phyloP scores from a whole-genome alignment of 73 alveolate species.

The Durusdinium trenchii region DNA sequence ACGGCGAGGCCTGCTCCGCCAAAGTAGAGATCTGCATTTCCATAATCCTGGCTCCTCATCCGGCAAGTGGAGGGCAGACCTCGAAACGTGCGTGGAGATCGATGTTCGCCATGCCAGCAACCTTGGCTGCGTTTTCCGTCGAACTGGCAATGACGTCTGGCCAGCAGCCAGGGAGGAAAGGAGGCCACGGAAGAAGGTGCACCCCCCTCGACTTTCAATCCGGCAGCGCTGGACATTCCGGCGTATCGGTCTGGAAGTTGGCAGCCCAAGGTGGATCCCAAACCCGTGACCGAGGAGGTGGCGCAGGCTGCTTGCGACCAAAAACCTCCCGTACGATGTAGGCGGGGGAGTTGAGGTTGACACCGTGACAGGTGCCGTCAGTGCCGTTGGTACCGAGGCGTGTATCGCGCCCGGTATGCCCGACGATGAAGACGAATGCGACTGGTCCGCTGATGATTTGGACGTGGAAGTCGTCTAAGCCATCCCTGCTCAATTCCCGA shows the following conservation, averaged over 20 bases:
- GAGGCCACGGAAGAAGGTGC: neutral
- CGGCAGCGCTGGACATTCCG: neutral
- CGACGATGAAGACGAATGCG: neutral
- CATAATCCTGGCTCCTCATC: neutral
- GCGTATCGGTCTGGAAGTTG: neutral
- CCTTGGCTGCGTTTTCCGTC: neutral
- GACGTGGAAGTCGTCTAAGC: neutral
- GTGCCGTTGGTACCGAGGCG: conserved; percentile 12
- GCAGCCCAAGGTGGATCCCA: neutral
- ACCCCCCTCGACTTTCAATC: neutral
- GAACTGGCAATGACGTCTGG: neutral
- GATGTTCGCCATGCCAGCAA: neutral
- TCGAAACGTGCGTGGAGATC: neutral
- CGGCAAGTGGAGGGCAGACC: neutral
- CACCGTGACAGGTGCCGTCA: neutral
- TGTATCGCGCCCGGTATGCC: neutral
- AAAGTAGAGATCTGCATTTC: neutral
- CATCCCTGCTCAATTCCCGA: no score
- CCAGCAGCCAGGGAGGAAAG: neutral
- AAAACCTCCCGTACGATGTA: neutral
- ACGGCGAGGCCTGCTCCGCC: neutral
- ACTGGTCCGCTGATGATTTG: conserved; percentile 10
- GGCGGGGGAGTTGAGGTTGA: neutral
- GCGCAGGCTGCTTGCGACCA: neutral
- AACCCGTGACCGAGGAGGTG: neutral